Evolutionary conservation across 2,329 filamentous ascomycete species (phyloP).

Genomic region (Aureobasidium sp.): DNA sequence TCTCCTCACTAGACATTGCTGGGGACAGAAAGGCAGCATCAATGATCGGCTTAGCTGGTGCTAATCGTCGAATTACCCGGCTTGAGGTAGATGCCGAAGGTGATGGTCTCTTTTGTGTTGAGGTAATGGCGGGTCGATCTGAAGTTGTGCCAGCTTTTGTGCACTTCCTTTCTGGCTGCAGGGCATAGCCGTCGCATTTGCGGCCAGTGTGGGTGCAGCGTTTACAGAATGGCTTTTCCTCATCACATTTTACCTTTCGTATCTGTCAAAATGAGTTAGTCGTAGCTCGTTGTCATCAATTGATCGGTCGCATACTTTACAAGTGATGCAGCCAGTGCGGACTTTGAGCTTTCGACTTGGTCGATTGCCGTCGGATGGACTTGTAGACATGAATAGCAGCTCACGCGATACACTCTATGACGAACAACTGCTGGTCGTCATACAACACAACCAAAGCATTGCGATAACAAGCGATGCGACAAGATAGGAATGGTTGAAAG

Average conservation of each 20-base stretch:
- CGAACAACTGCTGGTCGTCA: not conserved
- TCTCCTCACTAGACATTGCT: not conserved
- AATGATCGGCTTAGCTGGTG: not conserved
- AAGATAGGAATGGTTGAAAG: not conserved
- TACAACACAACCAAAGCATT: too few species aligned
- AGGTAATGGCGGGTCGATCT: not conserved
- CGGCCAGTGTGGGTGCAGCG: conserved; percentile 51
- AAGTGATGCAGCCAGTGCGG: conserved; percentile 47
- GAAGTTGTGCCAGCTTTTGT: not conserved
- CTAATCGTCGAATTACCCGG: not conserved
- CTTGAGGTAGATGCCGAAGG: not conserved
- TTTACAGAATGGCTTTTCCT: conserved; percentile 46
- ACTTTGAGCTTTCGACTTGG: conserved; percentile 10
- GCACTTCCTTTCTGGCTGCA: not conserved
- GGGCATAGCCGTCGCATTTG: conserved; percentile 49
- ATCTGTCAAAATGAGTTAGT: conserved; percentile 32
- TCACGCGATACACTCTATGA: not conserved
- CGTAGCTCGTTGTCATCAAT: not conserved
- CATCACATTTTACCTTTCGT: conserved; percentile 53
- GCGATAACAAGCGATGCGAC: not conserved
- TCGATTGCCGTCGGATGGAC: not conserved
- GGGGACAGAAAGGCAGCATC: not conserved
- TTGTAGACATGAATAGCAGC: not conserved
- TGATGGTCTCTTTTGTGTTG: not conserved
- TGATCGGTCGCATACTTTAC: conserved; percentile 39